Evolutionary conservation across 257 asterid genomes (phyloP).

Genomic region (Nicotiana benthamiana): DNA sequence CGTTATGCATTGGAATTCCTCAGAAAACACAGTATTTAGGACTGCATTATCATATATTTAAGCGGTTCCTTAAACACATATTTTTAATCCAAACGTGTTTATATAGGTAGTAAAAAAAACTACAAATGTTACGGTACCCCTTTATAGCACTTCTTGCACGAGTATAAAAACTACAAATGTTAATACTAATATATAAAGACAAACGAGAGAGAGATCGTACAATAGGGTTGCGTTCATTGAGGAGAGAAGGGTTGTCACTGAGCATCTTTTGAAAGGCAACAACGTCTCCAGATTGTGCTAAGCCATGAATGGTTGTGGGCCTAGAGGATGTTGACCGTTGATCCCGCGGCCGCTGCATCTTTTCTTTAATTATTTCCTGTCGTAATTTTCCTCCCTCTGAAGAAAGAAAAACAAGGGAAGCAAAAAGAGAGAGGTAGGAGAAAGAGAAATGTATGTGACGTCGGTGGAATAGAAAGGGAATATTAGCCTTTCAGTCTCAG

Average conservation of each 20-base stretch:
- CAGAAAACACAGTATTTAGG: not conserved
- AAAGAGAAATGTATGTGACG: no score
- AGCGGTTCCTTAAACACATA: not conserved
- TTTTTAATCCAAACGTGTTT: not conserved
- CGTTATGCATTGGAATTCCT: not conserved
- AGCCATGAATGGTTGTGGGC: constrained; percentile 76
- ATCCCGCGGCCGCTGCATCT: constrained; percentile 26
- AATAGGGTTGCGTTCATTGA: constrained; percentile 83
- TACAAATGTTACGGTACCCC: not conserved
- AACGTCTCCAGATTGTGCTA: constrained; percentile 84
- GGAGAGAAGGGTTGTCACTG: constrained; percentile 63
- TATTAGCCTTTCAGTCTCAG: no score
- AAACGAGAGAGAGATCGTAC: constrained; percentile 65
- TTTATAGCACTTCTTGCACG: not conserved
- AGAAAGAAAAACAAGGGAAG: no score
- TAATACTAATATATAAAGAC: no score
- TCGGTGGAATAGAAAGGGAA: no score
- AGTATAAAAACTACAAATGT: not conserved
- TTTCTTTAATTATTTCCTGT: no score
- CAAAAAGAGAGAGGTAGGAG: no score
- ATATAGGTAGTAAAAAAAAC: not conserved
- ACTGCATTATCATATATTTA: not conserved
- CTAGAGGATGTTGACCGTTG: constrained; percentile 27
- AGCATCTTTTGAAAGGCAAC: constrained; percentile 65
- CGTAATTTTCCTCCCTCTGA: no score